phyloP scores from a whole-genome alignment of 2,329 filamentous ascomycete genomes.

The Hymenoscyphus albidus region DNA sequence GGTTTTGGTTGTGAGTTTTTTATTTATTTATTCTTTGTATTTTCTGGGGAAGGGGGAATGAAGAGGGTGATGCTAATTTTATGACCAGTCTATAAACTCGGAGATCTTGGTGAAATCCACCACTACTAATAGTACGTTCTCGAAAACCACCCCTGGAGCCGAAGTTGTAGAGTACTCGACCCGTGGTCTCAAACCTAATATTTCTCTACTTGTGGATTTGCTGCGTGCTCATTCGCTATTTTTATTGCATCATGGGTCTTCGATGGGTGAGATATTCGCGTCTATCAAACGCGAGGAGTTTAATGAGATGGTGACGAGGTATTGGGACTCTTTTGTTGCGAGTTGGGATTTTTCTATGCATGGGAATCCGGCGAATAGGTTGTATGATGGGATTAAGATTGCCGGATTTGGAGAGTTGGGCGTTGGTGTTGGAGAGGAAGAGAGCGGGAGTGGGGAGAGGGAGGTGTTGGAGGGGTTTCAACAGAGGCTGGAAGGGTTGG shows the following conservation, averaged over 20 bases:
- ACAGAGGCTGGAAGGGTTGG: slow-evolving; percentile 72
- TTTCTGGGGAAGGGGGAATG: background rate
- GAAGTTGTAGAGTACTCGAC: slow-evolving; percentile 72
- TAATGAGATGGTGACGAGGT: slow-evolving; percentile 67
- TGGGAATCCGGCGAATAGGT: slow-evolving; percentile 76
- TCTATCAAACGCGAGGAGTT: slow-evolving; percentile 65
- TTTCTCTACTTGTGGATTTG: slow-evolving; percentile 75
- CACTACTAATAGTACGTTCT: background rate
- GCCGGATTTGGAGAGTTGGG: slow-evolving; percentile 88
- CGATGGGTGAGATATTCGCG: slow-evolving; percentile 65
- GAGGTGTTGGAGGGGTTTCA: slow-evolving; percentile 91
- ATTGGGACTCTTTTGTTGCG: slow-evolving; percentile 68
- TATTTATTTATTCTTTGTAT: slow-evolving; percentile 16
- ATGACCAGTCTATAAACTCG: slow-evolving; percentile 71
- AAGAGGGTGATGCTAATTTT: background rate
- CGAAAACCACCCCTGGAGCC: slow-evolving; percentile 12
- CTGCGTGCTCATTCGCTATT: slow-evolving; percentile 80
- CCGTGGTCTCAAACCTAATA: slow-evolving; percentile 80
- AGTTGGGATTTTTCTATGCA: slow-evolving; percentile 89
- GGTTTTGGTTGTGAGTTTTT: slow-evolving; percentile 75
- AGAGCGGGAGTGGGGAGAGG: slow-evolving; percentile 87
- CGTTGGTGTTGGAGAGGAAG: slow-evolving; percentile 91
- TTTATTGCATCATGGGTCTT: slow-evolving; percentile 78
- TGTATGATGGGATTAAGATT: slow-evolving; percentile 82
- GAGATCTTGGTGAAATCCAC: slow-evolving; percentile 47